Evolutionary conservation across 2,329 filamentous ascomycete species (phyloP).

Genomic region (Penicillium freii): DNA sequence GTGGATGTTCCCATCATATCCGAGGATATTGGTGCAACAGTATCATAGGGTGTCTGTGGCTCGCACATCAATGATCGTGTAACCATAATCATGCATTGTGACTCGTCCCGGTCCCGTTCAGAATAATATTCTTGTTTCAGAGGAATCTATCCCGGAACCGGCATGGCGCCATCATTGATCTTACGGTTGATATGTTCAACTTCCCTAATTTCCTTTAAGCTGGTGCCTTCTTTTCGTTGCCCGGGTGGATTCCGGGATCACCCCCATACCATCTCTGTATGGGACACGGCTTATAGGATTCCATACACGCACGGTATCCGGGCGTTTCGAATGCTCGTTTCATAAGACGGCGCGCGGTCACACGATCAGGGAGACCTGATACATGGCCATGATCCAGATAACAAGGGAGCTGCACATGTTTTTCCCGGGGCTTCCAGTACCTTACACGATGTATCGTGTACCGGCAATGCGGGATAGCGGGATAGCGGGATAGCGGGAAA

Average conservation of each 20-base stretch:
- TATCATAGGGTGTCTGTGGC: constrained; percentile 3
- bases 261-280: neutral
- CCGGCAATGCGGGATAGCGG: neutral
- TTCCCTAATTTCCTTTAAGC: neutral
- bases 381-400: neutral
- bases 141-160: constrained; percentile 1
- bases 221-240: neutral
- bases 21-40: constrained; percentile 13
- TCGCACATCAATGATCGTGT: constrained; percentile 15
- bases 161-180: neutral
- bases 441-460: neutral
- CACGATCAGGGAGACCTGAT: neutral
- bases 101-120: constrained; percentile 8
- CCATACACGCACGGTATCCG: neutral
- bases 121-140: constrained; percentile 13
- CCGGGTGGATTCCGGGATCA: neutral
- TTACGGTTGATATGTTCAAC: neutral
- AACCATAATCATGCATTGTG: constrained; percentile 9
- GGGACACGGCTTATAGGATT: neutral
- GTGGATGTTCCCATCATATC: constrained; percentile 1
- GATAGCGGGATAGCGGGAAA: neutral
- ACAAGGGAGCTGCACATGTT: neutral
- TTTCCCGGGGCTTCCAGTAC: neutral
- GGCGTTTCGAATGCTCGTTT: neutral
- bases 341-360: neutral